Evolutionary conservation across 1,284 basidiomycete species (phyloP).

Genomic region (Abortiporus biennis): DNA sequence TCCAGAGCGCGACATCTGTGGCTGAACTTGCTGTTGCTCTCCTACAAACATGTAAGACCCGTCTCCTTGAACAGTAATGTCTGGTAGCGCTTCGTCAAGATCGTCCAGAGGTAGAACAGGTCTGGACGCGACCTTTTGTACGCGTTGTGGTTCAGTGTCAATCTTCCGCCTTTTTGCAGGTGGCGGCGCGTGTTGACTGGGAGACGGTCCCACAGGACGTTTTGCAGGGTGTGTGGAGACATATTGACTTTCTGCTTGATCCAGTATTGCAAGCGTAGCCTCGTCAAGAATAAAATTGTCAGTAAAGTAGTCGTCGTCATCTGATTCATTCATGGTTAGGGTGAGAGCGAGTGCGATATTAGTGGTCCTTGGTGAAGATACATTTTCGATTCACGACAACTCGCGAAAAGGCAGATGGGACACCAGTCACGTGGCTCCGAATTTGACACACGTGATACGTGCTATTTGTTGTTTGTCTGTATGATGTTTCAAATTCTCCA

Average conservation of each 20-base stretch:
- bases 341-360: too few relatives aligned
- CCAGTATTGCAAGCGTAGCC: conserved; percentile 51
- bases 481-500: too few relatives aligned
- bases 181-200: conserved; percentile 28
- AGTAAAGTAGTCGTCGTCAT: too few relatives aligned
- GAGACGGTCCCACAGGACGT: conserved; percentile 14
- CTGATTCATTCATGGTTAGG: too few relatives aligned
- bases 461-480: too few relatives aligned
- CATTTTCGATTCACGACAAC: too few relatives aligned
- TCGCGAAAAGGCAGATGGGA: too few relatives aligned
- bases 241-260: conserved; percentile 52
- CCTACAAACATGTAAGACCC: conserved; percentile 28
- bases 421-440: too few relatives aligned
- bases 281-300: conserved; percentile 67
- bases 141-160: conserved; percentile 15
- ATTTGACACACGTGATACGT: too few relatives aligned
- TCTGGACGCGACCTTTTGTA: background rate
- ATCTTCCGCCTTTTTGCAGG: conserved; percentile 55
- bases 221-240: conserved; percentile 12
- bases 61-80: conserved; percentile 42
- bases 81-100: conserved; percentile 43
- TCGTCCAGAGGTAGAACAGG: background rate
- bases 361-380: too few relatives aligned
- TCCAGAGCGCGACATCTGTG: too few relatives aligned
- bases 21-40: background rate